Conservation (phyloP, 345 rosid species). For the Eutrema japonicum region DNA sequence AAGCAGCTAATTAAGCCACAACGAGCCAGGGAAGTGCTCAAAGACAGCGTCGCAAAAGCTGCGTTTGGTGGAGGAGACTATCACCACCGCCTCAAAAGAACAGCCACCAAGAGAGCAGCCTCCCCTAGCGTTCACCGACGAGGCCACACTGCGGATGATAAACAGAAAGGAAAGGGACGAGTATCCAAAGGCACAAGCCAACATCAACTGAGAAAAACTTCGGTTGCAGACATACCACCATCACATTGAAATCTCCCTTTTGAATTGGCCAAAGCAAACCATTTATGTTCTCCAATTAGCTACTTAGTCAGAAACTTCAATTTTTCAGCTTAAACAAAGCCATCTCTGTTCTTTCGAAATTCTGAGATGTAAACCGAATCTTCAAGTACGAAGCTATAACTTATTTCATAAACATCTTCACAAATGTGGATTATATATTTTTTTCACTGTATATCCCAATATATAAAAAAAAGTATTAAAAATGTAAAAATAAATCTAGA, state of each 20-base stretch:
- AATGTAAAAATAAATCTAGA: slow-evolving; percentile 35
- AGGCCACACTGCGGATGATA: slow-evolving; percentile 26
- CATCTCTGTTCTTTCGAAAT: too few species aligned
- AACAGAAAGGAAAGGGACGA: slow-evolving; percentile 28
- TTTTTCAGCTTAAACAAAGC: not conserved
- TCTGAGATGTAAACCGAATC: too few species aligned
- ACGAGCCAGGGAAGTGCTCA: slow-evolving; percentile 69
- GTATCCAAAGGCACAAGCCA: slow-evolving; percentile 49
- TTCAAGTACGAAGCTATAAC: not conserved
- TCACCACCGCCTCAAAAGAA: slow-evolving; percentile 36
- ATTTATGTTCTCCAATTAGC: not conserved
- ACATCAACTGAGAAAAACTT: slow-evolving; percentile 41
- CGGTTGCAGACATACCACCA: slow-evolving; percentile 23
- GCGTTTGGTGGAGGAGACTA: slow-evolving; percentile 56
- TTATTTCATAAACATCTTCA: slow-evolving; percentile 76
- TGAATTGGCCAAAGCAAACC: slow-evolving; percentile 9
- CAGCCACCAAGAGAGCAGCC: slow-evolving; percentile 34
- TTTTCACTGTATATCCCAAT: slow-evolving; percentile 40
- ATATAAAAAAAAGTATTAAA: slow-evolving; percentile 8
- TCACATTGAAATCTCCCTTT: not conserved
- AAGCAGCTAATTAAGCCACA: slow-evolving; percentile 80
- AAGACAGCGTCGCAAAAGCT: slow-evolving; percentile 80
- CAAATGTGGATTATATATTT: slow-evolving; percentile 52
- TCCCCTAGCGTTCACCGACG: slow-evolving; percentile 43
- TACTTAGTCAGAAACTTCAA: not conserved